Percentiles rank a stretch among this genome's conserved stretches.
These are phyloP conservation scores for Clonostachys byssicola DNA, from an alignment of 2,329 filamentous ascomycete genomes.

Conservation along the genomic window DNA sequence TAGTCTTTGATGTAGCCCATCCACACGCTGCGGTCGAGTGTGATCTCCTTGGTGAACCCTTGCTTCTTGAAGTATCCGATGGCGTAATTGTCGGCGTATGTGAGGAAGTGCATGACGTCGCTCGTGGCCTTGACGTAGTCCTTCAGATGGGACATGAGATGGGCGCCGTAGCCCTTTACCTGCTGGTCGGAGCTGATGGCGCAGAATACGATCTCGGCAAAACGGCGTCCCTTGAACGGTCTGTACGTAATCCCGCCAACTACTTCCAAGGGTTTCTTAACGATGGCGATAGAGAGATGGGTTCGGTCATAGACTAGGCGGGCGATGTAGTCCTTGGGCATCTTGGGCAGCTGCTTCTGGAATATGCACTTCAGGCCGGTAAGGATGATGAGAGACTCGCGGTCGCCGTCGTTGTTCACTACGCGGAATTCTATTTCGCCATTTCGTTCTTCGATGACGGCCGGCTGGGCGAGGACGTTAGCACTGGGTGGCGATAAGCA, in stretches of 20 bases:
- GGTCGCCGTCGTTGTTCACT: constrained; percentile 90
- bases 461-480: constrained; percentile 50
- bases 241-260: constrained; percentile 95
- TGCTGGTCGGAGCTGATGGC: constrained; percentile 97
- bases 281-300: constrained; percentile 93
- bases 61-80: constrained; percentile 99
- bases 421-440: constrained; percentile 96
- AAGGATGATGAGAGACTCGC: constrained; percentile 88
- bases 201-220: constrained; percentile 98
- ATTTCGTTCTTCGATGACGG: constrained; percentile 87
- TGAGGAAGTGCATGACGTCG: constrained; percentile 97
- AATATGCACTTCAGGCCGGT: constrained; percentile 97
- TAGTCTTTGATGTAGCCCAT: constrained; percentile 99
- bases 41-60: constrained; percentile 98
- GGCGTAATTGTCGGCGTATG: constrained; percentile 97
- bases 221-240: constrained; percentile 85
- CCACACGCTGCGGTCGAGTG: constrained; percentile 83
- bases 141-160: constrained; percentile 97
- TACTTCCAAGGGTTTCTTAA: constrained; percentile 95
- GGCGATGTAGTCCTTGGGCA: constrained; percentile 99
- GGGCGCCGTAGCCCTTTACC: constrained; percentile 96
- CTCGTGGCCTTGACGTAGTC: constrained; percentile 97
- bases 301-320: constrained; percentile 96
- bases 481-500: neutral
- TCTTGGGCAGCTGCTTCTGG: constrained; percentile 96